phyloP scores from a whole-genome alignment of 73 alveolate species.

The Blepharisma stoltei region DNA sequence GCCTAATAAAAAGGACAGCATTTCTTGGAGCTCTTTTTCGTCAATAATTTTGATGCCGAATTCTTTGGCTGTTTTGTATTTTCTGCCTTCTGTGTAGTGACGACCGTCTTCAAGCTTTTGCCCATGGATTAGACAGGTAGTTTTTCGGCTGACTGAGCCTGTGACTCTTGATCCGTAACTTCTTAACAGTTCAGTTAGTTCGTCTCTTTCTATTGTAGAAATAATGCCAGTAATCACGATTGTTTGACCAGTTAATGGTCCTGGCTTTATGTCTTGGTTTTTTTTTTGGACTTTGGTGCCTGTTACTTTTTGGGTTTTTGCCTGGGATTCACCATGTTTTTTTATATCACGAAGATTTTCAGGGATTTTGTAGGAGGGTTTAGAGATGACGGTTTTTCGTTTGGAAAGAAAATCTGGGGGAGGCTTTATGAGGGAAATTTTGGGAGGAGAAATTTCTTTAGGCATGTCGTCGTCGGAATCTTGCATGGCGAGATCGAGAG shows the following conservation, averaged over 20 bases:
- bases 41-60: constrained; percentile 51
- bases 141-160: constrained; percentile 70
- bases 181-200: constrained; percentile 37
- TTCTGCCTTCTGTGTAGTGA: constrained; percentile 68
- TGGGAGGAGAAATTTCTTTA: too few relatives aligned
- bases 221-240: constrained; percentile 80
- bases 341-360: not conserved
- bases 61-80: constrained; percentile 65
- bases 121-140: constrained; percentile 80
- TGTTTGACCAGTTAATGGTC: constrained; percentile 66
- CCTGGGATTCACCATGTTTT: constrained; percentile 11
- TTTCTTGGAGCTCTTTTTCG: constrained; percentile 62
- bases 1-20: constrained; percentile 40
- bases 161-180: constrained; percentile 54
- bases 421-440: too few relatives aligned
- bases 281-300: constrained; percentile 26
- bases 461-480: too few relatives aligned
- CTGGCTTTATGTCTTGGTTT: not conserved
- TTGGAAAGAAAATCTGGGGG: too few relatives aligned
- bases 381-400: too few relatives aligned
- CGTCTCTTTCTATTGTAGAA: constrained; percentile 37
- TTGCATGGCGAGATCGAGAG: too few relatives aligned
- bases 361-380: not conserved
- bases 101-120: constrained; percentile 89
- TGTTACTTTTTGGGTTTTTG: not conserved